These are phyloP conservation scores for Setaria viridis DNA, from an alignment of 202 grass and related monocot genomes.

Conservation along the genomic window DNA sequence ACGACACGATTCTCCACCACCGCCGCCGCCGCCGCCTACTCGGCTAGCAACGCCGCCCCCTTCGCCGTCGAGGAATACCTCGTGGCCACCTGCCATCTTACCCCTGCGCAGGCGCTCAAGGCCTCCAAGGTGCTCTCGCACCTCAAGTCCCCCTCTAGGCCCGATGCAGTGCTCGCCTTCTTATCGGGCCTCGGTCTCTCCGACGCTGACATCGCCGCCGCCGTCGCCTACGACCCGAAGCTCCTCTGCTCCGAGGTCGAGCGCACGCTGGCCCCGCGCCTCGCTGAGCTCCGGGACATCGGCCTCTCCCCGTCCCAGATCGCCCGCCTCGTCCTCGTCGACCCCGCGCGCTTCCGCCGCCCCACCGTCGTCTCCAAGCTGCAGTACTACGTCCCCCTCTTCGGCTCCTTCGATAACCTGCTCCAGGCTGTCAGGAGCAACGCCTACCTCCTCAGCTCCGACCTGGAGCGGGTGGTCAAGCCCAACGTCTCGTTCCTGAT, in stretches of 20 bases:
- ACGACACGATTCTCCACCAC: not conserved
- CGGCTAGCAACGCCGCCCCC: slow-evolving; percentile 8
- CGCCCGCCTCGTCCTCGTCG: slow-evolving; percentile 36
- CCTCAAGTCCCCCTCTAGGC: slow-evolving; percentile 63
- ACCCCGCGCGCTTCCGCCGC: slow-evolving; percentile 37
- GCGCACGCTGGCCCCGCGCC: slow-evolving; percentile 34
- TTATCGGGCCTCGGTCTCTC: slow-evolving; percentile 50
- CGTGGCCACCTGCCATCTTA: slow-evolving; percentile 57
- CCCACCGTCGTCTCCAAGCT: slow-evolving; percentile 41
- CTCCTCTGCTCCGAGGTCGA: slow-evolving; percentile 47
- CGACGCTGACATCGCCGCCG: slow-evolving; percentile 41
- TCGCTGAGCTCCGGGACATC: slow-evolving; percentile 26
- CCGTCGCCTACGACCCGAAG: slow-evolving; percentile 41
- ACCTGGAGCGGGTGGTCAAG: slow-evolving; percentile 39
- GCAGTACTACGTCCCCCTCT: slow-evolving; percentile 50
- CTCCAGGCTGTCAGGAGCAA: slow-evolving; percentile 27
- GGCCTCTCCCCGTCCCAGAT: slow-evolving; percentile 61
- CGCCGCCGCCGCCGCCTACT: not conserved
- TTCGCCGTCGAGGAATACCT: slow-evolving; percentile 53
- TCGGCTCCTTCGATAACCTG: slow-evolving; percentile 42
- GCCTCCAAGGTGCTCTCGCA: slow-evolving; percentile 54
- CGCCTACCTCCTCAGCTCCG: slow-evolving; percentile 25
- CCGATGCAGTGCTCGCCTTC: slow-evolving; percentile 61
- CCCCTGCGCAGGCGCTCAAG: slow-evolving; percentile 49
- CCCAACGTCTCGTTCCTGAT: slow-evolving; percentile 56